Conservation (phyloP, 768 basidiomycete genomes). For the Collybia sordida region DNA sequence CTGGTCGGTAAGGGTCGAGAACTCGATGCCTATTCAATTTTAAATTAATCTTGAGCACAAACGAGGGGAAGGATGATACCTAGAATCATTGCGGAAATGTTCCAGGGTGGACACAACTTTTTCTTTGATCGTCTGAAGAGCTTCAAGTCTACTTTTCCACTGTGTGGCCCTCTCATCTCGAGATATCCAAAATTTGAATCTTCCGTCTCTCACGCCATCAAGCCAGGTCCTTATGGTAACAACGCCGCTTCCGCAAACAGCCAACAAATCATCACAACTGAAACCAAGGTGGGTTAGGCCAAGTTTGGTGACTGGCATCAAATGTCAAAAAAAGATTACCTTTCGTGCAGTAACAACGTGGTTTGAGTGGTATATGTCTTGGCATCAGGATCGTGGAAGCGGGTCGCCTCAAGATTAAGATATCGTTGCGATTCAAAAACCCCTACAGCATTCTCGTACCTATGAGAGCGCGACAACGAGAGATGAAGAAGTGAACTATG, state of each 20-base stretch:
- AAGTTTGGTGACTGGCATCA: background rate
- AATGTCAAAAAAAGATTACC: conserved; percentile 18
- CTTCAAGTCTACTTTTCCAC: conserved; percentile 33
- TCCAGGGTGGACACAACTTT: conserved; percentile 37
- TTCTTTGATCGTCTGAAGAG: conserved; percentile 33
- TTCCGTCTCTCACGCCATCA: conserved; percentile 29
- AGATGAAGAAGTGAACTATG: conserved; percentile 40
- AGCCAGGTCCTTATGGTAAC: conserved; percentile 52
- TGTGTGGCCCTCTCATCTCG: conserved; percentile 25
- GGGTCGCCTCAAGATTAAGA: conserved; percentile 61
- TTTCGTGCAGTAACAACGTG: conserved; percentile 44
- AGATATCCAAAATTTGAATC: conserved; percentile 35
- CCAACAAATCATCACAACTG: conserved; percentile 55
- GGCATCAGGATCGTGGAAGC: conserved; percentile 48
- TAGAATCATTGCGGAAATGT: conserved; percentile 46
- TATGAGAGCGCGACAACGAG: conserved; percentile 27
- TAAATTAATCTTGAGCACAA: background rate
- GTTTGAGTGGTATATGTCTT: conserved; percentile 41
- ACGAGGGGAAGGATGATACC: conserved; percentile 33
- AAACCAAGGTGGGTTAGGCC: background rate
- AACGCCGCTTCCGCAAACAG: conserved; percentile 39
- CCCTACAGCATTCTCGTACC: conserved; percentile 58
- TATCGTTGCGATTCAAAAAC: conserved; percentile 75
- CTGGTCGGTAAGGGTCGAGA: conserved; percentile 59
- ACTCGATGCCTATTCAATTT: conserved; percentile 38